Evolutionary conservation across 495 filamentous ascomycete genomes (phyloP), one percentile per base, ranked within the genome.

Genomic region (Filosporella fistucella): DNA sequence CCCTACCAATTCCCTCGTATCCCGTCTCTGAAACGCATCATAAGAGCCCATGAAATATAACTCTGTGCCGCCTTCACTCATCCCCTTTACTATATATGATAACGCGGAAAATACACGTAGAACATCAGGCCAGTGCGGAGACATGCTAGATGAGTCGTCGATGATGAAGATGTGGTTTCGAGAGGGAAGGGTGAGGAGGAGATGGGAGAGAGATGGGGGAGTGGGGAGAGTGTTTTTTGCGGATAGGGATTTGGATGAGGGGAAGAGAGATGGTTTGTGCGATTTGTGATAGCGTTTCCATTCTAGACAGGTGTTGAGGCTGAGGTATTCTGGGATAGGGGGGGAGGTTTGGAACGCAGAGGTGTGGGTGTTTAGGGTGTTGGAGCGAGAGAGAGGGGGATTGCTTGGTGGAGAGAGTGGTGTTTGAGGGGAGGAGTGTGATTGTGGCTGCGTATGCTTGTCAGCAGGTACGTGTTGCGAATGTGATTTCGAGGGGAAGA

Each of bases 141-240:
- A 16, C 51, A 54, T 54, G 2, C 39, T 49, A 1, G 32, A 28
- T 14, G 16, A 14, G 16, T 54, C 51, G 35, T 54, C 51, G 13
- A 54, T 48, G n/a, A 54, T 54, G 28, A 54, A 54, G 24, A 48
- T 33, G 17, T 54, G 51, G 37, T 54, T 45, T 8, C 51, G 45
- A 21, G 23, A 34, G 12, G 44, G 36, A 6, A 54, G 26, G 6
- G 18, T 37, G 13, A 38, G 36, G 11, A 56, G 35, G 20, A 42
- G 5, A 24, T 47, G 24, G 2, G 26, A 42, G 10, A 47, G 47
- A 24, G 53, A 47, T 14, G 51, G 22, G 1, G 53, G 53, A 11
- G 53, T 47, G 2, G 51, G n/a, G 14, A 43, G 42, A n/a, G 42
- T 26, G 16, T 41, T 25, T 29, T 56, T 56, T n/a, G n/a, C n/a